These are phyloP conservation scores for Bruguiera sexangula DNA, from an alignment of 345 rosid species.

Conservation along the genomic window DNA sequence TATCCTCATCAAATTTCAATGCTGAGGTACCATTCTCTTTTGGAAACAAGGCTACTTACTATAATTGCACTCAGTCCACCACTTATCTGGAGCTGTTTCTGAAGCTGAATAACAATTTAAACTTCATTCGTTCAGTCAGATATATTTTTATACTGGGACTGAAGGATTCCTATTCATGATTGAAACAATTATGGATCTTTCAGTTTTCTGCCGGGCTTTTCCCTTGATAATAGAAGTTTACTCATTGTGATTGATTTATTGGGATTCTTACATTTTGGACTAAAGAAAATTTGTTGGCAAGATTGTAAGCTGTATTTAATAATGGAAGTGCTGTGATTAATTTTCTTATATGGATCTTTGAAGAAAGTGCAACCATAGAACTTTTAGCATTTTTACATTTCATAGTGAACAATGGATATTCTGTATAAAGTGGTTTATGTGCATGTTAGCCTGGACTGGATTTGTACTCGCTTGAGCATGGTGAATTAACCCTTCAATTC, in stretches of 20 bases:
- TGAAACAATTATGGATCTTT: no score
- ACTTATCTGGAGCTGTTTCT: background rate
- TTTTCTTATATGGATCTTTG: no score
- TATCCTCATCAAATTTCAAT: conserved; percentile 85
- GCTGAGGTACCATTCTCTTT: conserved; percentile 50
- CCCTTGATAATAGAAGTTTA: background rate
- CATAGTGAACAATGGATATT: no score
- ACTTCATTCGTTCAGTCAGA: background rate
- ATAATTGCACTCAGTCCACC: background rate
- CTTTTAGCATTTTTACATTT: no score
- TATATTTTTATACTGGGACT: background rate
- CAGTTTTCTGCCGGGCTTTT: background rate
- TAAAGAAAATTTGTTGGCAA: no score
- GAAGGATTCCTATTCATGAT: background rate
- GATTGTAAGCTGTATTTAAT: no score
- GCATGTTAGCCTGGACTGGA: background rate
- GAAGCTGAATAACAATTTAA: background rate
- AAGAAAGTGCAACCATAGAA: no score
- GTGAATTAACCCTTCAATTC: no score
- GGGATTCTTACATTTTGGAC: no score
- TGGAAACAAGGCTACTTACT: background rate
- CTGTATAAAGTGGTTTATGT: background rate
- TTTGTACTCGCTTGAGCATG: background rate
- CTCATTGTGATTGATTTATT: no score
- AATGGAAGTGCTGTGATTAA: no score